These are phyloP conservation scores for Coniosporium apollinis DNA, from an alignment of 495 filamentous ascomycete genomes.

Conservation along the genomic window DNA sequence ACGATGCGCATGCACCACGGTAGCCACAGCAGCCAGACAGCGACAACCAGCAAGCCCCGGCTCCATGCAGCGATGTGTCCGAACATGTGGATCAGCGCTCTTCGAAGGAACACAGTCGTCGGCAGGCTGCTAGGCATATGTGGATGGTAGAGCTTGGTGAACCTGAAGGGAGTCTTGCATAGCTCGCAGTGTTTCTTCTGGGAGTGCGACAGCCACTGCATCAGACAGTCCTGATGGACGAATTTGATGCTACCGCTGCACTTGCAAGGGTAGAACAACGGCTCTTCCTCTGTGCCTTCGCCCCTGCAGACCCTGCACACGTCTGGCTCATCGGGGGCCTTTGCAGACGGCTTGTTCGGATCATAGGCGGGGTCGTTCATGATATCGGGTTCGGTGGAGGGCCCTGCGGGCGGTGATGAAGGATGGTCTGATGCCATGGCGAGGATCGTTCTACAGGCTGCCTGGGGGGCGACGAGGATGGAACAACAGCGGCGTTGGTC, in stretches of 20 bases:
- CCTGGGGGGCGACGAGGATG: neutral
- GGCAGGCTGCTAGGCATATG: slow-evolving; percentile 80
- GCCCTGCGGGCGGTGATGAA: no score
- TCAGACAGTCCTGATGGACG: slow-evolving; percentile 92
- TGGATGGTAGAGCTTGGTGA: slow-evolving; percentile 91
- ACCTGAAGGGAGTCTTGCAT: slow-evolving; percentile 94
- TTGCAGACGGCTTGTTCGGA: slow-evolving; percentile 14
- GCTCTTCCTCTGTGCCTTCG: slow-evolving; percentile 69
- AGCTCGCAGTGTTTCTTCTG: slow-evolving; percentile 99
- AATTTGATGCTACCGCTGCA: slow-evolving; percentile 97
- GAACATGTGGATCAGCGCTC: slow-evolving; percentile 52
- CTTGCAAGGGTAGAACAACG: slow-evolving; percentile 93
- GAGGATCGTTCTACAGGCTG: neutral
- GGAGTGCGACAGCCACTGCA: slow-evolving; percentile 95
- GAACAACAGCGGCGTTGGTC: slow-evolving; percentile 13
- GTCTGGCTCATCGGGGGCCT: slow-evolving; percentile 38
- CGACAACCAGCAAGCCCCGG: slow-evolving; percentile 57
- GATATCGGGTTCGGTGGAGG: slow-evolving; percentile 29
- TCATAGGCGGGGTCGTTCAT: slow-evolving; percentile 50
- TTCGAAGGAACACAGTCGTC: slow-evolving; percentile 56
- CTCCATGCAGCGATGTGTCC: slow-evolving; percentile 58
- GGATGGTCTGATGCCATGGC: no score
- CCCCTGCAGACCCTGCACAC: slow-evolving; percentile 92
- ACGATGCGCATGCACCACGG: slow-evolving; percentile 83
- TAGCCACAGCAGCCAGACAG: slow-evolving; percentile 76